Conservation (phyloP, 768 basidiomycete genomes). For the Suillus weaverae region DNA sequence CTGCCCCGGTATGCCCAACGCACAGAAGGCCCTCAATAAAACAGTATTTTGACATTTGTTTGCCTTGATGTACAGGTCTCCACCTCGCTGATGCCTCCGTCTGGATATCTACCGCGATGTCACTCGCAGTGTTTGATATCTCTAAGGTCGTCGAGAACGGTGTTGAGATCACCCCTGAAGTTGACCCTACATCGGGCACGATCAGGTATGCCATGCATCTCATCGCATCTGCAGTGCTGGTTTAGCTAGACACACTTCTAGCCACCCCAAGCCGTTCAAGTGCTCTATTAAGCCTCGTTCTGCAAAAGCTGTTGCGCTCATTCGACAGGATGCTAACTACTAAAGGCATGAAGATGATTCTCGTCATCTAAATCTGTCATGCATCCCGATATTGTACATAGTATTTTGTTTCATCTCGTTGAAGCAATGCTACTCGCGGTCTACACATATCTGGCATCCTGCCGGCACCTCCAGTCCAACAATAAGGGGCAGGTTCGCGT, state of each 20-base stretch:
- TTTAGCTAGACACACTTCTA: conserved; percentile 15
- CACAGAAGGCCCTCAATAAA: conserved; percentile 12
- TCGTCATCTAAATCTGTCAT: background rate
- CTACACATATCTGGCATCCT: background rate
- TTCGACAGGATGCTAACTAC: conserved; percentile 43
- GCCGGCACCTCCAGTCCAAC: background rate
- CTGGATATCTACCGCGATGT: conserved; percentile 43
- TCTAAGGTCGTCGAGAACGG: conserved; percentile 46
- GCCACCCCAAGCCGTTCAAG: conserved; percentile 64
- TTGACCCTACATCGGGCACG: conserved; percentile 59
- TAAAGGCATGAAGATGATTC: conserved; percentile 13
- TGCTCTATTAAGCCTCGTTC: conserved; percentile 64
- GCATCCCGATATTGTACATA: background rate
- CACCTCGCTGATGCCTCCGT: conserved; percentile 53
- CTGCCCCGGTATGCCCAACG: conserved; percentile 26
- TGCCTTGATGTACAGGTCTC: conserved; percentile 36
- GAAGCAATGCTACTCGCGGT: background rate
- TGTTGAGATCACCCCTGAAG: conserved; percentile 49
- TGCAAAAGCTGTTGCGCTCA: conserved; percentile 52
- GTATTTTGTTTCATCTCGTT: background rate
- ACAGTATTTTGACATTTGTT: conserved; percentile 20
- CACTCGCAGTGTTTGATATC: conserved; percentile 51
- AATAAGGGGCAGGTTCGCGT: background rate
- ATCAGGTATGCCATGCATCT: conserved; percentile 46
- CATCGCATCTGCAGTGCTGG: background rate